phyloP scores from a whole-genome alignment of 2,329 filamentous ascomycete species.

The Alternaria gaisen region DNA sequence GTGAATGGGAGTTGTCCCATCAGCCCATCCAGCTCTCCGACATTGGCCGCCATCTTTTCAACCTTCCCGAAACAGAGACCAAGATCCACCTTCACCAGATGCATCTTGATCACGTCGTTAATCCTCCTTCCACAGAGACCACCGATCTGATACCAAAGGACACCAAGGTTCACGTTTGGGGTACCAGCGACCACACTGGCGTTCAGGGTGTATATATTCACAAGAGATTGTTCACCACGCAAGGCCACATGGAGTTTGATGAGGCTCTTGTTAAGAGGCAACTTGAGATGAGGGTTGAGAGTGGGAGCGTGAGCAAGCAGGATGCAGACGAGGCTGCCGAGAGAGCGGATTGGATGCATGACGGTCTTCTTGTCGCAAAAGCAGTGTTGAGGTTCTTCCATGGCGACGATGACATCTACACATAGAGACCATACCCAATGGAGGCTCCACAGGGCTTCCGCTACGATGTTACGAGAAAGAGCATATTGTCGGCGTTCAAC shows the following conservation, averaged over 20 bases:
- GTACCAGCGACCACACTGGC: constrained; percentile 54
- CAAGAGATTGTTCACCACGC: constrained; percentile 57
- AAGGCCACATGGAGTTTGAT: constrained; percentile 59
- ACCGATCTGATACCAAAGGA: constrained; percentile 38
- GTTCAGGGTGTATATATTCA: constrained; percentile 58
- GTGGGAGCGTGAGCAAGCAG: constrained; percentile 50
- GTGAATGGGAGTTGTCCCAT: constrained; percentile 59
- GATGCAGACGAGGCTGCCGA: constrained; percentile 48
- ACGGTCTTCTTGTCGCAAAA: constrained; percentile 40
- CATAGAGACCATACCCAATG: constrained; percentile 5
- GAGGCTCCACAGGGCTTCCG: not conserved
- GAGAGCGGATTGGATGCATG: constrained; percentile 45
- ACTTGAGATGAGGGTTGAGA: constrained; percentile 57
- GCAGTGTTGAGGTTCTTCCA: constrained; percentile 46
- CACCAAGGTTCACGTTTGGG: constrained; percentile 61
- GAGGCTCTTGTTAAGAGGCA: constrained; percentile 57
- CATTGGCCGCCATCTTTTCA: constrained; percentile 55
- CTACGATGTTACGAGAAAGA: not conserved
- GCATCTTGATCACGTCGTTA: constrained; percentile 57
- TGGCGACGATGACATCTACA: constrained; percentile 40
- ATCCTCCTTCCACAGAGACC: constrained; percentile 39
- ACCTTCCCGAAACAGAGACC: constrained; percentile 37
- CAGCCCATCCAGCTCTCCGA: constrained; percentile 53
- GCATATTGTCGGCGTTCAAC: not conserved
- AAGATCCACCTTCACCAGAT: constrained; percentile 57